Conservation (phyloP, 192 early-diverging fungal genomes). For the Radiomyces spectabilis region DNA sequence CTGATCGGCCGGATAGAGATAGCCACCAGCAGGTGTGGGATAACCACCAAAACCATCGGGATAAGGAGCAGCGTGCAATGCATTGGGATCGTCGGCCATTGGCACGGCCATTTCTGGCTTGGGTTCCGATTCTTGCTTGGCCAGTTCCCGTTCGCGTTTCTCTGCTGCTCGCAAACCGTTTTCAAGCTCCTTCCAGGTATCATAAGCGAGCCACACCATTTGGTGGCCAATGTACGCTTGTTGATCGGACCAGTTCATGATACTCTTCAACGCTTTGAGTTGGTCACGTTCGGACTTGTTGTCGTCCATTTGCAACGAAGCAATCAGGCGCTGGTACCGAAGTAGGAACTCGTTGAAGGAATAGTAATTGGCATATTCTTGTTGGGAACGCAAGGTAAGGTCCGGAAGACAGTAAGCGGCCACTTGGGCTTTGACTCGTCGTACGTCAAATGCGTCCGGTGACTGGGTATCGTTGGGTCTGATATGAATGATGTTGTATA, state of each 20-base stretch:
- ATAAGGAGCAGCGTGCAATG: neutral
- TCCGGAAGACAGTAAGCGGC: slow-evolving; percentile 60
- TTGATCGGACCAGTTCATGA: slow-evolving; percentile 40
- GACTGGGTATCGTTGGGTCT: slow-evolving; percentile 55
- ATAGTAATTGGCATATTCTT: slow-evolving; percentile 70
- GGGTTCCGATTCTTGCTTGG: neutral
- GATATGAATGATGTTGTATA: slow-evolving; percentile 83
- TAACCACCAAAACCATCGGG: neutral
- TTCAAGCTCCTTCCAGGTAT: slow-evolving; percentile 61
- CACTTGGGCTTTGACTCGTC: slow-evolving; percentile 64
- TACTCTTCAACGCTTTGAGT: slow-evolving; percentile 31
- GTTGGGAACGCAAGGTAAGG: slow-evolving; percentile 52
- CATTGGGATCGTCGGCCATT: neutral
- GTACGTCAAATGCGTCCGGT: slow-evolving; percentile 46
- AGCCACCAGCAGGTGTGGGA: neutral
- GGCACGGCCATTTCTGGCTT: neutral
- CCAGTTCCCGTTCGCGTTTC: slow-evolving; percentile 43
- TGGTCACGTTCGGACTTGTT: slow-evolving; percentile 21
- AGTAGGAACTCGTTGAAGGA: slow-evolving; percentile 66
- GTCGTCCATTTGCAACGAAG: slow-evolving; percentile 24
- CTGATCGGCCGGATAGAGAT: too few relatives aligned
- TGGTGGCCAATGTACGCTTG: slow-evolving; percentile 47
- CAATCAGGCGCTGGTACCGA: slow-evolving; percentile 44
- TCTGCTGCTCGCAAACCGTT: slow-evolving; percentile 54
- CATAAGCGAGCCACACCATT: slow-evolving; percentile 56